Base-by-base conservation (phyloP, 2,329 filamentous ascomycete genomes). In the Talaromyces amestolkiae region DNA sequence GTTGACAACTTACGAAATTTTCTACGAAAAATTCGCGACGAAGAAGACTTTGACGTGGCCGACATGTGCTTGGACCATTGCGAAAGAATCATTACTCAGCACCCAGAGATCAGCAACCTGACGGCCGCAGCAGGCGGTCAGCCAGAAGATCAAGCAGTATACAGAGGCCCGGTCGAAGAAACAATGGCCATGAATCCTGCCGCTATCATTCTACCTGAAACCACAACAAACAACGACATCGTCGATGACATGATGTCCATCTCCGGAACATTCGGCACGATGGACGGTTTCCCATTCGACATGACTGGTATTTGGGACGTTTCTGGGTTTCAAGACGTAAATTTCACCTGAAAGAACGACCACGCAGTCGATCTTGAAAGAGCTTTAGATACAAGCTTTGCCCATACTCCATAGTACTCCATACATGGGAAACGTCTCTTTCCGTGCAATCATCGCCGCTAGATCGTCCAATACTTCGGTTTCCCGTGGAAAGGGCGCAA, bases 11-110 rank as follows among this genome's bases (percentile, higher is more conserved):
- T 84, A 49, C 80, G 83, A 43, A 76, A 78, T 8, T 79, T 82
- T 37, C 78, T 85, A 8, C 80, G 81, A 47, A 75, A 78, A 56
- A 81, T 82, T 24, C 76, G 79, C 15, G 80, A 81, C 35, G 80
- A 83, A 60, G 81, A 83, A 69, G 80, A 83, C 59, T 86, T 84
- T 84, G 84, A 86, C 67, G 78, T 86, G 9, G 83, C 83, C 8
- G 81, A 83, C 58, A 85, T 84, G 72, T 85, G 82, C 53, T 73
- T 86, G 3, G 82, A 85, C 47, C 78, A 81, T 70, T 81, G 80
- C 70, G 80, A 82, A 65, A 74, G 75, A 33, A 79, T 82, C 61
- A 73, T 81, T 68, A 78, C 75, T 72, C 73, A 78, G 49, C 77
- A 79, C 33, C 76, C 77, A 5, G 74, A 72, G 4, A 68, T 65